A percentile compares a stretch with the other conserved stretches of the same genome.
phyloP scores from a whole-genome alignment of 805 yeast genomes.

The Blastobotrys terrestris region DNA sequence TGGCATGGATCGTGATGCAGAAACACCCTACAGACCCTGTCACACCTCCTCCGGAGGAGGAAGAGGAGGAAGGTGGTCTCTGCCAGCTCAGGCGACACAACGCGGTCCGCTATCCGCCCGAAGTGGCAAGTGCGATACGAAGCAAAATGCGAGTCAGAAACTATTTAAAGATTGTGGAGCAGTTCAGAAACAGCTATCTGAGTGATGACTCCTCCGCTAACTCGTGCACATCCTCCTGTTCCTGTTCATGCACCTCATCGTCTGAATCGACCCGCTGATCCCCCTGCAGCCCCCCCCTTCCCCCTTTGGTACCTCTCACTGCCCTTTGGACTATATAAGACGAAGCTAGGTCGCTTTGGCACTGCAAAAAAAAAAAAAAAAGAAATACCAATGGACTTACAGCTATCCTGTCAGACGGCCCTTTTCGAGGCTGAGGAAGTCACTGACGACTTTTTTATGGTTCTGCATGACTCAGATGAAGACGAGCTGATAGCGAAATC shows the following conservation, averaged over 20 bases:
- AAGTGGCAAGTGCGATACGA: background rate
- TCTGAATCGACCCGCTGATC: background rate
- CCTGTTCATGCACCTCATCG: background rate
- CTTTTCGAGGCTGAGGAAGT: background rate
- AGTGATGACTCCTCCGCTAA: background rate
- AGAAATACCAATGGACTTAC: background rate
- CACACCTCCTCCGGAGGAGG: background rate
- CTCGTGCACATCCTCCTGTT: background rate
- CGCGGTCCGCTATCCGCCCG: background rate
- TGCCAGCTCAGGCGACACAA: background rate
- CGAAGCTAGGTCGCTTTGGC: no score
- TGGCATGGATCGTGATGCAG: background rate
- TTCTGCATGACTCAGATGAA: background rate
- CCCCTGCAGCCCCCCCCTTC: background rate
- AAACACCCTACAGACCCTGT: background rate
- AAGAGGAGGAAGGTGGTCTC: background rate
- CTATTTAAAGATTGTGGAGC: background rate
- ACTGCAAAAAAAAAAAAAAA: background rate
- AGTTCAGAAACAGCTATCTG: background rate
- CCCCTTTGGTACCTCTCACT: background rate
- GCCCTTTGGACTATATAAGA: no score
- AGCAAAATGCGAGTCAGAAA: background rate
- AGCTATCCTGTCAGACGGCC: background rate
- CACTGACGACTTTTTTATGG: background rate
- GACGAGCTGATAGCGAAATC: background rate